A percentile compares a stretch with the other conserved stretches of the same genome.
These are phyloP conservation scores for Thielaviopsis euricoi DNA, from an alignment of 2,329 filamentous ascomycete species.

Conservation along the genomic window DNA sequence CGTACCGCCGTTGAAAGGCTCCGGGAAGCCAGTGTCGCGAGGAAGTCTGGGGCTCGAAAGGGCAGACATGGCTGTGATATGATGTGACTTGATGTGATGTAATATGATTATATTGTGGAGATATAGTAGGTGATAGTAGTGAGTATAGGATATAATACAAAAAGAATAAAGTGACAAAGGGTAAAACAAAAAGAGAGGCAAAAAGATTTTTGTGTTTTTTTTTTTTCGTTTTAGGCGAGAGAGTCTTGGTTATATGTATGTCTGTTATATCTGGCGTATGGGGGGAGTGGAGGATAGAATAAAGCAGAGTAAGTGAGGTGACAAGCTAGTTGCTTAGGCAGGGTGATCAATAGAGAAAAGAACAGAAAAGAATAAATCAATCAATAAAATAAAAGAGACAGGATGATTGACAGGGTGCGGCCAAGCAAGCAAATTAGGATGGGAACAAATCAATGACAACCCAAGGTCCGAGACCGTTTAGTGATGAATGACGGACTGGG, in stretches of 20 bases:
- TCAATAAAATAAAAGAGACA: background rate
- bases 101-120: too few relatives aligned
- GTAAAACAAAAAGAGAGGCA: too few relatives aligned
- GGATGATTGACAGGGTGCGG: background rate
- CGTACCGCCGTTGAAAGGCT: slow-evolving; percentile 31
- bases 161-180: too few relatives aligned
- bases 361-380: background rate
- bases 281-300: background rate
- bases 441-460: too few relatives aligned
- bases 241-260: too few relatives aligned
- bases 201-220: too few relatives aligned
- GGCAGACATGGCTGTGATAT: slow-evolving; percentile 13
- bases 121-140: background rate
- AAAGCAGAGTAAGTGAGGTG: background rate
- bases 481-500: too few relatives aligned
- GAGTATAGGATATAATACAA: background rate
- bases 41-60: slow-evolving; percentile 14
- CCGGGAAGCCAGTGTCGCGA: slow-evolving; percentile 35
- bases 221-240: too few relatives aligned
- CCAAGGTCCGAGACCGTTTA: too few relatives aligned
- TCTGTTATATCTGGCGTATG: too few relatives aligned
- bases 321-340: background rate
- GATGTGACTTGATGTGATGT: background rate
- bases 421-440: background rate
- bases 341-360: background rate